These are phyloP conservation scores for Colletotrichum aenigma DNA, from an alignment of 2,329 filamentous ascomycete genomes.

Conservation along the genomic window DNA sequence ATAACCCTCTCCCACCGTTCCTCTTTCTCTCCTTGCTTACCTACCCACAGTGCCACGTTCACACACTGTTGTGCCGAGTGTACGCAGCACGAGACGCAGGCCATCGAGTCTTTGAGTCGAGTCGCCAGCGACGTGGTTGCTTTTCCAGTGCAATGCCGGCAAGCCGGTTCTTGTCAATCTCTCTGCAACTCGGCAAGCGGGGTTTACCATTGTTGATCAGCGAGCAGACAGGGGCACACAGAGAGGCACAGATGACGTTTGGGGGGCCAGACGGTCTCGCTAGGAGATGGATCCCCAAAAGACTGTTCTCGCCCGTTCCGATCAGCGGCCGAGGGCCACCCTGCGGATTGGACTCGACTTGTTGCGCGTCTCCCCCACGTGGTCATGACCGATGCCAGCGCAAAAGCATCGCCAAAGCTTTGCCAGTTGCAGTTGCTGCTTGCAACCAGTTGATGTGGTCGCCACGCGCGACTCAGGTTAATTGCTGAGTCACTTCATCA, in stretches of 20 bases:
- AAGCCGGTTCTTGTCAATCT: neutral
- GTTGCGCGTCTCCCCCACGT: neutral
- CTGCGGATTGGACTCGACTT: neutral
- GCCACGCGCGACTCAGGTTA: neutral
- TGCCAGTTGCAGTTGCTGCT: neutral
- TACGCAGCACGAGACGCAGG: neutral
- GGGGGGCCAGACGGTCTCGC: neutral
- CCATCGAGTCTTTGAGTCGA: too few species aligned
- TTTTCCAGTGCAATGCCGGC: neutral
- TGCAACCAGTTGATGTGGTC: neutral
- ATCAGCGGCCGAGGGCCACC: neutral
- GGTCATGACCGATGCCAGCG: neutral
- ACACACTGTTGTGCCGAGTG: too few species aligned
- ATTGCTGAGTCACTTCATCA: neutral
- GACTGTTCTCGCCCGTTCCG: slow-evolving; percentile 6
- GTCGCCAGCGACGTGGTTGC: neutral
- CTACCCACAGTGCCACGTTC: too few species aligned
- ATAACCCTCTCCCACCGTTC: too few species aligned
- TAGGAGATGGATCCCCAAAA: neutral
- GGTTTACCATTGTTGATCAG: neutral
- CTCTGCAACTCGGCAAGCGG: neutral
- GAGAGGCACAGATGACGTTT: neutral
- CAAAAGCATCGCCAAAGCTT: neutral
- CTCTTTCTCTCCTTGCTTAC: too few species aligned
- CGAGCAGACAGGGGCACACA: neutral